Evolutionary conservation across 805 yeast species (phyloP), one percentile per base, ranked within the genome.

Genomic region (Myxozyma neotropica): DNA sequence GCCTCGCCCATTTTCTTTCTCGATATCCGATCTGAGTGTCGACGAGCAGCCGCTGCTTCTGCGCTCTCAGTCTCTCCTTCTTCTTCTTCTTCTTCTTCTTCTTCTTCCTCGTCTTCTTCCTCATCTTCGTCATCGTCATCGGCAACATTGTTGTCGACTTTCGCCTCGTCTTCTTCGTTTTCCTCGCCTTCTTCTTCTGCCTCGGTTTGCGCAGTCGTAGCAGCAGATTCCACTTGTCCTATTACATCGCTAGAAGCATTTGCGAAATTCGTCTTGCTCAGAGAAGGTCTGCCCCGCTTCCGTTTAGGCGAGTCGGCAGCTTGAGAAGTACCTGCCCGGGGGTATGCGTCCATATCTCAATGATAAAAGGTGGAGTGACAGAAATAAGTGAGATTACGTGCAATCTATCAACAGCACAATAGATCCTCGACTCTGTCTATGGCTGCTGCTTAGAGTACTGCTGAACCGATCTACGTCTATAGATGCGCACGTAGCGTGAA

Each of bases 131-230:
- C 64, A 24, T 57, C 69, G 17, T 67, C 69, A 8, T 58, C 67
- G 2, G 52, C 59, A 23, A 55, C 65, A n/a, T 63, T 67, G 19
- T 60, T 69, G 24, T 69, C 71, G 17, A 69, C 72, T 15, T 68
- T 70, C 21, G 68, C 70, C n/a, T 68, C 70, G 21, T 63, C 68
- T 23, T 57, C 62, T 7, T 51, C 59, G 5, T 50, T 64, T 10
- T 55, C 66, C 5, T 55, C 67, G 29, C 56, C 58, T 5, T 56
- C 66, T n/a, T 46, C 55, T 26, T 44, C 65, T n/a, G 45, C 63
- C 24, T 40, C 57, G 5, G 35, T 27, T 27, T 17, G 38, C 53
- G 35, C 43, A 7, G 31, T 26, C 13, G 53, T n/a, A 21, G 40
- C 29, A n/a, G 43, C 33, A 17, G 44, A 45, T 19, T 33, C 21